Base-by-base conservation (phyloP, 2,329 filamentous ascomycete genomes). In the Sclerotinia glacialis region DNA sequence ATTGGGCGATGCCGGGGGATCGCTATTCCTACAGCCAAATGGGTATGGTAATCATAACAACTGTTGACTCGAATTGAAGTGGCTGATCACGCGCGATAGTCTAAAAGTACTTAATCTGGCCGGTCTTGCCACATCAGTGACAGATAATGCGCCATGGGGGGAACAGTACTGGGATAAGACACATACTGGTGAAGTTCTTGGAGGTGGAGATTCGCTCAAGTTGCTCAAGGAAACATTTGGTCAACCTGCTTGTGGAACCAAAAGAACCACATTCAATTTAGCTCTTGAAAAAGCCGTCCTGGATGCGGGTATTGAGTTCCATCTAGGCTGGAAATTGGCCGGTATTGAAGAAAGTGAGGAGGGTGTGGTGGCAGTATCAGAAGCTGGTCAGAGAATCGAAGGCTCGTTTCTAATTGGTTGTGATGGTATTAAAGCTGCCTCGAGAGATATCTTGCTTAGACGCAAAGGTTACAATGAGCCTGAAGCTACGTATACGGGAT, bases 361-460 rank as follows among this genome's bases (percentile, higher is more conserved):
- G 1, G 18, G 34, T 26, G 68, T 69, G 1, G 52, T 59, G 26
- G 68, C 66, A 1, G 26, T 67, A 2, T 65, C 62, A 1, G 56
- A 65, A 46, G 42, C 64, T 26, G 63, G 67, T 12, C 14, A 50
- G 31, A 62, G 50, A 21, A 53, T 66, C 34, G 50, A 62, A 44
- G 68, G 65, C 14, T 53, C 34, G 7, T 68, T 69, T 44, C 61
- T 69, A 1, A 53, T 69, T 26, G 68, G 68, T n/a, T 69, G 68
- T 52, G 67, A 69, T 64, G 68, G 68, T 28, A 67, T 69, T 28
- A 65, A 52, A 44, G 49, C 64, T 50, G 50, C 28, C 2, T 60
- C 67, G 2, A 65, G 68, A 46, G 23, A 44, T n/a, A 42, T 67
- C 21, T 12, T 69, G 28, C 55, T 67, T 12, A 46, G 16, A 16